Base-by-base conservation (phyloP, 1,284 basidiomycete genomes). In the Trichosporon inkin region DNA sequence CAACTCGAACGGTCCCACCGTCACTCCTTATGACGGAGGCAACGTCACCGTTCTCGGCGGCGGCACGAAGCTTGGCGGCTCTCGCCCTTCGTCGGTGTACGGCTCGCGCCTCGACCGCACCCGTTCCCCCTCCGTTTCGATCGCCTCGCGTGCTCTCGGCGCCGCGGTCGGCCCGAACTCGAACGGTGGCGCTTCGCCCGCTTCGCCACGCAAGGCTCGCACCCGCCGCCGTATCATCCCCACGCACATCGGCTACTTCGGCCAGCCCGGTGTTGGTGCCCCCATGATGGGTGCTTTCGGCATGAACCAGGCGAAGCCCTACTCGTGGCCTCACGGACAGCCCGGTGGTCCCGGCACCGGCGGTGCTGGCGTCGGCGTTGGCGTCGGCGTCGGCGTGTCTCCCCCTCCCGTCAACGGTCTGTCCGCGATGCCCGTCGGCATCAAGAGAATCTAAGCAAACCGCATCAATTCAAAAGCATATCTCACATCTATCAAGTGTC, bases 11-110 rank as follows among this genome's bases (percentile, higher is more conserved):
- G 64, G 60, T 6, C 71, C 72, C n/a, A 67, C 72, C 37, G 76
- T 79, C 34, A 78, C 77, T 10, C 76, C 77, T 0, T 80, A 80
- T 60, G 78, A 80, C 58, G 77, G 77, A 47, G 78, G 77, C 16
- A 80, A 80, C 59, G 78, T 80, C 28, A 78, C 75, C 11, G 77
- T 78, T 36, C 68, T 80, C 14, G 78, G 78, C 16, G 78, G 78
- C 19, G 78, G 78, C 35, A 76, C 78, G 58, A 78, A 78, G 63
- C 71, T 79, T 11, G 78, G 77, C 47, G 75, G 75, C 16, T 73
- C 73, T 14, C 68, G 75, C 47, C 65, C 74, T 14, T 63, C 67
- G 34, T 68, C 67, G 2, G 71, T 69, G 8, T 35, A 53, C 32
- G 40, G 39, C 11, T 39, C 51, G 7, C 57, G 54, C 41, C 47